A percentile compares a stretch with the other conserved stretches of the same genome.
phyloP scores from a whole-genome alignment of 306 rosid species.

The Crotalaria pallida region DNA sequence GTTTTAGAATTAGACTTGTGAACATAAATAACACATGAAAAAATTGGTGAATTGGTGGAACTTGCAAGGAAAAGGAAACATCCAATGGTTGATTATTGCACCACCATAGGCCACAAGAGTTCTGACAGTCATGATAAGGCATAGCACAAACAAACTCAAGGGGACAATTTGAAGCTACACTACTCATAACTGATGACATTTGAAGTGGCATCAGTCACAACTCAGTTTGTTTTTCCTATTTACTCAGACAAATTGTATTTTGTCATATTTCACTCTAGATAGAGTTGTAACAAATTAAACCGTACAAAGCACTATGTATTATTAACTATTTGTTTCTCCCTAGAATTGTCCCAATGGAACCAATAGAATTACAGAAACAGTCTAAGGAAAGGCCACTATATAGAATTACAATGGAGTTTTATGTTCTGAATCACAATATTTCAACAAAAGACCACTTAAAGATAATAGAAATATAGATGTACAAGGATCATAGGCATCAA shows the following conservation, averaged over 20 bases:
- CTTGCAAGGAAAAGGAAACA: not conserved
- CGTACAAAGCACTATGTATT: not conserved
- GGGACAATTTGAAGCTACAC: not conserved
- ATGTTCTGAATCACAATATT: not conserved
- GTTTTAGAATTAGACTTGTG: conserved; percentile 1
- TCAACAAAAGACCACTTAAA: not conserved
- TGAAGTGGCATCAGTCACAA: not conserved
- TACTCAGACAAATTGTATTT: not conserved
- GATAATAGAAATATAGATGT: not conserved
- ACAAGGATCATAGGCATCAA: not conserved
- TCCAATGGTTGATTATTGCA: not conserved
- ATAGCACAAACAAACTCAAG: conserved; percentile 3
- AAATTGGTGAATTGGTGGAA: not conserved
- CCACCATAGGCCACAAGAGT: not conserved
- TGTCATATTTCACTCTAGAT: conserved; percentile 12
- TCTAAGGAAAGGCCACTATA: not conserved
- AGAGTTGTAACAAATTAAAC: not conserved
- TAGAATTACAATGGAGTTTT: not conserved
- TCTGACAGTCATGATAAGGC: not conserved
- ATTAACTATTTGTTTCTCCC: not conserved
- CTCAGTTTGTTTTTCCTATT: not conserved
- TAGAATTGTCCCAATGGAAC: not conserved
- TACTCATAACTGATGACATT: not conserved
- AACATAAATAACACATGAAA: conserved; percentile 3
- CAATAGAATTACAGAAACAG: not conserved